phyloP scores from a whole-genome alignment of 805 yeast species.

The Candida palmyrensis region DNA sequence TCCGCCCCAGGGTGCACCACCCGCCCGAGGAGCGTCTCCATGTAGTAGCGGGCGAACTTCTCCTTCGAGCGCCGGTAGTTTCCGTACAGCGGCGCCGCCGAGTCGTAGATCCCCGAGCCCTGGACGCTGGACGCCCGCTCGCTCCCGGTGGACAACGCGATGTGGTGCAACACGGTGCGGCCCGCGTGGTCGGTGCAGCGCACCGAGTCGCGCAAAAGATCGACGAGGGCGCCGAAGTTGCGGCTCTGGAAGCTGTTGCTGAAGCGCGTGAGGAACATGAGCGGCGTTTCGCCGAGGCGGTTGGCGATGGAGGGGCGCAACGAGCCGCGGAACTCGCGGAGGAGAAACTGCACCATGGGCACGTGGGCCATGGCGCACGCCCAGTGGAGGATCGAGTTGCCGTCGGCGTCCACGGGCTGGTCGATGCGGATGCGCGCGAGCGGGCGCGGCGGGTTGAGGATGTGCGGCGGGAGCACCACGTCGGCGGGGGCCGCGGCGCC shows the following conservation, averaged over 20 bases:
- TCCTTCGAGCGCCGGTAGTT: slow-evolving; percentile 26
- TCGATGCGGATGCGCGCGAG: slow-evolving; percentile 59
- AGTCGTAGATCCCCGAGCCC: background rate
- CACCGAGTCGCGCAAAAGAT: slow-evolving; percentile 31
- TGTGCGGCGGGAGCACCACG: slow-evolving; percentile 29
- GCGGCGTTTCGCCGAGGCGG: slow-evolving; percentile 80
- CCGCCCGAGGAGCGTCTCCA: slow-evolving; percentile 32
- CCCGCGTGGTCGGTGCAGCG: slow-evolving; percentile 33
- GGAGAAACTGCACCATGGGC: slow-evolving; percentile 56
- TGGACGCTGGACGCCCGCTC: background rate
- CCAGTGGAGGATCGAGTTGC: slow-evolving; percentile 94
- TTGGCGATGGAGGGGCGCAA: slow-evolving; percentile 71
- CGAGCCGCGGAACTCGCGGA: slow-evolving; percentile 59
- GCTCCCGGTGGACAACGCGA: slow-evolving; percentile 23
- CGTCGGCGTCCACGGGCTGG: slow-evolving; percentile 87
- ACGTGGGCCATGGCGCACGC: slow-evolving; percentile 86
- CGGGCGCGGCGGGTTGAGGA: slow-evolving; percentile 53
- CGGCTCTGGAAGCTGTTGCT: slow-evolving; percentile 33
- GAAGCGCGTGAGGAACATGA: slow-evolving; percentile 43
- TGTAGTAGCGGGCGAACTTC: slow-evolving; percentile 32
- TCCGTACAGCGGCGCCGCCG: slow-evolving; percentile 3
- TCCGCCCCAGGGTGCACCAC: no score
- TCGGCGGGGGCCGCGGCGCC: slow-evolving; percentile 8
- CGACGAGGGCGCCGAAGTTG: slow-evolving; percentile 32
- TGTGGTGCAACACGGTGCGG: slow-evolving; percentile 38